These are phyloP conservation scores for Quercus alba DNA, from an alignment of 306 rosid genomes.

Conservation along the genomic window DNA sequence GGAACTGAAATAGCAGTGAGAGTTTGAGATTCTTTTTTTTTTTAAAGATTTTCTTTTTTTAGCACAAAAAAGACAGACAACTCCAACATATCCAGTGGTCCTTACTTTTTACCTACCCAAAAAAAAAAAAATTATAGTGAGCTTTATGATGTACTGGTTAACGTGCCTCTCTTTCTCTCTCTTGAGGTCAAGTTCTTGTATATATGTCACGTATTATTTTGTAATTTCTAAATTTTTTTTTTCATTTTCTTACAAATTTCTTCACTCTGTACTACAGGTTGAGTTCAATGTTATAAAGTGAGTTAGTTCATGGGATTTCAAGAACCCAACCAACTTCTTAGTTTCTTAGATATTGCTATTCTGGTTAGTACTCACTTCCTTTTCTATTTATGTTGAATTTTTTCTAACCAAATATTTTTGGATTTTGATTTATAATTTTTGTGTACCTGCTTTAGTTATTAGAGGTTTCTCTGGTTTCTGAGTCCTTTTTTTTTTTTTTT, in stretches of 20 bases:
- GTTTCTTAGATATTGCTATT: constrained; percentile 14
- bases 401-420: not conserved
- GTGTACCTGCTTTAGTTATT: not conserved
- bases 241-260: not conserved
- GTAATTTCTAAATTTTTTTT: not conserved
- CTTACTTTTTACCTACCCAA: not conserved
- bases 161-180: not conserved
- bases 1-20: no score
- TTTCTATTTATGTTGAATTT: not conserved
- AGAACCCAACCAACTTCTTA: constrained; percentile 11
- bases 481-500: no score
- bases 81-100: not conserved
- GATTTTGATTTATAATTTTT: not conserved
- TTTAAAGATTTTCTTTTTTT: no score
- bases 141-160: constrained; percentile 1
- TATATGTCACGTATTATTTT: not conserved
- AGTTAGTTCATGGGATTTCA: constrained; percentile 13
- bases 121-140: no score
- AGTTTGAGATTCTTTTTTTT: no score
- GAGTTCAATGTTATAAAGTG: constrained; percentile 5
- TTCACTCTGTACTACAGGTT: constrained; percentile 30
- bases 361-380: constrained; percentile 39
- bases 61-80: constrained; percentile 23
- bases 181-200: constrained; percentile 9
- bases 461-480: not conserved